These are phyloP conservation scores for Meripilus lineatus DNA, from an alignment of 1,284 basidiomycete species.

Conservation along the genomic window DNA sequence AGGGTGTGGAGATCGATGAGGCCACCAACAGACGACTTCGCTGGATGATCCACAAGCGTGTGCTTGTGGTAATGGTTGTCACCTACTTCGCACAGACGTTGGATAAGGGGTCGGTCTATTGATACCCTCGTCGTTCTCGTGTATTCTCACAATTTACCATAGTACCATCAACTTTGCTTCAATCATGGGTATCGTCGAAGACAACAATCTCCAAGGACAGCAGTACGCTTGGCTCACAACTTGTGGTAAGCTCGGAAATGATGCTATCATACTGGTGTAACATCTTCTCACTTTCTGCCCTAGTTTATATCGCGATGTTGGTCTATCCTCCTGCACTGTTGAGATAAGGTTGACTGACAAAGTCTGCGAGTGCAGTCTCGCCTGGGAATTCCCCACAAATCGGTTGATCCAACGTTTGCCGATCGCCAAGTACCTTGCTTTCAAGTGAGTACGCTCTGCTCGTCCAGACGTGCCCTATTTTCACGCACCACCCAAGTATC, in stretches of 20 bases:
- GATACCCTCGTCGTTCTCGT: background rate
- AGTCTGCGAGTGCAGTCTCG: slow-evolving; percentile 24
- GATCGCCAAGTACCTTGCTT: slow-evolving; percentile 42
- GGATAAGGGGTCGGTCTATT: slow-evolving; percentile 45
- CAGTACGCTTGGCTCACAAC: slow-evolving; percentile 50
- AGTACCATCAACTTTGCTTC: slow-evolving; percentile 50
- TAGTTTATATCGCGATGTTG: slow-evolving; percentile 42
- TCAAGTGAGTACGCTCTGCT: slow-evolving; percentile 34
- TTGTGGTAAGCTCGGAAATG: slow-evolving; percentile 31
- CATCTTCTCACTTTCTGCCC: slow-evolving; percentile 2
- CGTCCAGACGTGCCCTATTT: background rate
- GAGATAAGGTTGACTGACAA: background rate
- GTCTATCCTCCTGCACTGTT: slow-evolving; percentile 3
- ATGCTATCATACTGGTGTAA: background rate
- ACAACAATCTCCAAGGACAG: slow-evolving; percentile 42
- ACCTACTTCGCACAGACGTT: slow-evolving; percentile 51
- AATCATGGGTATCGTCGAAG: slow-evolving; percentile 49
- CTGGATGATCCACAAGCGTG: slow-evolving; percentile 48
- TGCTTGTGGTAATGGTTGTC: slow-evolving; percentile 48
- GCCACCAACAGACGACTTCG: slow-evolving; percentile 39
- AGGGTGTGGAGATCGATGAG: slow-evolving; percentile 37
- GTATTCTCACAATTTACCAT: background rate
- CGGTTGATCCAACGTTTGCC: slow-evolving; percentile 43
- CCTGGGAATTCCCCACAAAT: slow-evolving; percentile 48
- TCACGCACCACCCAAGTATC: slow-evolving; percentile 26